Base-by-base conservation (phyloP, 495 filamentous ascomycete species). In the Aspergillus leporis region DNA sequence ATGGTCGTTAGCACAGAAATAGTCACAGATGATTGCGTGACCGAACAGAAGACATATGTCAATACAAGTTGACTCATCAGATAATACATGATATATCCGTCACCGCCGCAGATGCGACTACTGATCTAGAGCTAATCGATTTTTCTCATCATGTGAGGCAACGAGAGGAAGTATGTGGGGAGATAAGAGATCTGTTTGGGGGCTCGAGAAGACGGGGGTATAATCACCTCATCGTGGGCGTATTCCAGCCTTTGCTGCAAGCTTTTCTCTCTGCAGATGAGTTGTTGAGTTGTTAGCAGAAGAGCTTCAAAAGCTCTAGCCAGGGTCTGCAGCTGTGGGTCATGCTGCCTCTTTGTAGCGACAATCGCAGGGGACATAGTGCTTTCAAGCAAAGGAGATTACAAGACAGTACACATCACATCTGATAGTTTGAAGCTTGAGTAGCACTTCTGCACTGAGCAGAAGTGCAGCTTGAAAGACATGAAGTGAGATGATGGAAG, bases 91-190 rank as follows among this genome's bases (percentile, higher is more conserved):
- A 66, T 68, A 69, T 70, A 66, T 81, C 78, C 63, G 77, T 83
- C 81, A 81, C 58, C 65, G 72, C 70, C 74, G 73, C 75, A 68
- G 47, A 55, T 59, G 76, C 72, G 74, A 71, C 78, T 82, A 71
- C 73, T 80, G 80, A 83, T 83, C 81, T 83, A 83, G 81, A 83
- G 81, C 81, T 83, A 79, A 81, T 77, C 61, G 71, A 66, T 61
- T 71, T 78, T 71, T 78, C 67, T 81, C 81, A 56, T 83, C 80
- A 81, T 74, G 61, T 69, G 70, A 77, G 74, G 77, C 66, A 65
- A 52, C 41, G 46, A 54, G 57, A 50, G 40, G 21, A n/a, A n/a
- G 50, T 53, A 60, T 49, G 6, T 28, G 6, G 25, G 25, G 25
- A 28, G 6, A 3, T 3, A 28, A 53, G 55, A 36, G 50, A n/a